Base-by-base conservation (phyloP, 768 basidiomycete genomes). In the Lactarius psammicola region DNA sequence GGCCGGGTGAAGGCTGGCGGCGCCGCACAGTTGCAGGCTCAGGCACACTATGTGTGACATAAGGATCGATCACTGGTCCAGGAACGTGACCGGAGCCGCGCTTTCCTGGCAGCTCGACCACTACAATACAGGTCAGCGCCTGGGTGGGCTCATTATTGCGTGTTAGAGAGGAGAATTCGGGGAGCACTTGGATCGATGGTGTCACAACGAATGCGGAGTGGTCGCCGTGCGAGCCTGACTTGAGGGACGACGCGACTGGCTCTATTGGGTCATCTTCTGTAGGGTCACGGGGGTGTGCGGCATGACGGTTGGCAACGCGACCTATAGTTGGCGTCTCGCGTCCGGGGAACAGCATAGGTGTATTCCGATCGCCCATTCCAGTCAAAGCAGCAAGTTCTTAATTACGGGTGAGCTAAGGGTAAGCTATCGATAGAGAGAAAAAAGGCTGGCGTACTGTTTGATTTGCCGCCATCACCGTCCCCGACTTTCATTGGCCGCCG, bases 401-500 rank as follows among this genome's bases (percentile, higher is more conserved):
- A 42, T 33, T 55, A 28, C 49, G 51, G n/a, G 68, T 73, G 57
- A 75, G 66, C 10, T 18, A 53, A 44, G 17, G 17, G 38, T 26
- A 26, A 18, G 31, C 15, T 1, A 49, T 4, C 11, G 46, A 46
- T 5, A 26, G n/a, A n/a, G n/a, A 34, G 28, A 36, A 67, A 49
- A 71, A 68, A 18, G 31, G 56, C 23, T 78, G 82, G 79, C 79
- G 72, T 68, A 97, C 96, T 98, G 80, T 95, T 96, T 38, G 85
- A 88, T 79, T 91, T 93, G 65, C 87, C 87, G 11, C 85, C 84
- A 72, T 93, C 92, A 30, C 90, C 90, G 64, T 96, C 94, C 28
- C 89, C 90, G 18, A 99, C 84, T 73, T 94, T 94, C 97, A 99
- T 98, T 20, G 95, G 95, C 36, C 95, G 84, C 71, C 97, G 83